A percentile compares a stretch with the other conserved stretches of the same genome.
These are phyloP conservation scores for Arthrinium phaeospermum DNA, from an alignment of 2,329 filamentous ascomycete genomes.

Conservation along the genomic window DNA sequence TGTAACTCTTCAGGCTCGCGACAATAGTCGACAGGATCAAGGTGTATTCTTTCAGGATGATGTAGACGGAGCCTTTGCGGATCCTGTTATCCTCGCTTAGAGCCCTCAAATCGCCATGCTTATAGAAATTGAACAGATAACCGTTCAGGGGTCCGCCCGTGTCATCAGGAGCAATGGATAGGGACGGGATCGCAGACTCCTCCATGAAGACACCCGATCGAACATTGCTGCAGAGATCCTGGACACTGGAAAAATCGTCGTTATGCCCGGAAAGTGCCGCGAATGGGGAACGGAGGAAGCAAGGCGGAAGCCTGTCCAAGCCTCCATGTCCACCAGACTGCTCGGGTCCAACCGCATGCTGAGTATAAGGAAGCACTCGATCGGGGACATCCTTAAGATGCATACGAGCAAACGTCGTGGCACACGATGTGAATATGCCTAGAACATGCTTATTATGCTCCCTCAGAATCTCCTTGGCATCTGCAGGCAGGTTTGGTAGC, in stretches of 20 bases:
- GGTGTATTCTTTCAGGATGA: slow-evolving; percentile 65
- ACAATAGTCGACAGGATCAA: slow-evolving; percentile 73
- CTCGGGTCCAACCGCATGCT: slow-evolving; percentile 48
- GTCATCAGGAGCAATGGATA: slow-evolving; percentile 69
- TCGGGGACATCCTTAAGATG: slow-evolving; percentile 60
- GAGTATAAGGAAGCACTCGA: slow-evolving; percentile 62
- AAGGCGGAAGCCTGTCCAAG: slow-evolving; percentile 36
- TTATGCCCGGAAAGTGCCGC: slow-evolving; percentile 71
- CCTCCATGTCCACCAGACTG: slow-evolving; percentile 9
- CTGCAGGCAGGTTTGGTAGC: not conserved
- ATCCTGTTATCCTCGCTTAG: slow-evolving; percentile 71
- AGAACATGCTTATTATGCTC: slow-evolving; percentile 56
- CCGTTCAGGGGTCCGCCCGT: slow-evolving; percentile 62
- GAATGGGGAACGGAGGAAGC: slow-evolving; percentile 68
- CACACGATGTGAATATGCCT: slow-evolving; percentile 70
- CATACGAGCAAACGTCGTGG: slow-evolving; percentile 71
- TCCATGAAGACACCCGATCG: slow-evolving; percentile 77
- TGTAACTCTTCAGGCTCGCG: slow-evolving; percentile 64
- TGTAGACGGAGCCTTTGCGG: slow-evolving; percentile 73
- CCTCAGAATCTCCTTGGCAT: not conserved
- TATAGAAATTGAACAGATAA: slow-evolving; percentile 79
- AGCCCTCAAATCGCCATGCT: slow-evolving; percentile 68
- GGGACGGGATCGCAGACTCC: slow-evolving; percentile 71
- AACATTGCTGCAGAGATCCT: slow-evolving; percentile 69
- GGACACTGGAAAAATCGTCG: slow-evolving; percentile 68